These are phyloP conservation scores for Solanum sitiens DNA, from an alignment of 257 asterid genomes.

Conservation along the genomic window DNA sequence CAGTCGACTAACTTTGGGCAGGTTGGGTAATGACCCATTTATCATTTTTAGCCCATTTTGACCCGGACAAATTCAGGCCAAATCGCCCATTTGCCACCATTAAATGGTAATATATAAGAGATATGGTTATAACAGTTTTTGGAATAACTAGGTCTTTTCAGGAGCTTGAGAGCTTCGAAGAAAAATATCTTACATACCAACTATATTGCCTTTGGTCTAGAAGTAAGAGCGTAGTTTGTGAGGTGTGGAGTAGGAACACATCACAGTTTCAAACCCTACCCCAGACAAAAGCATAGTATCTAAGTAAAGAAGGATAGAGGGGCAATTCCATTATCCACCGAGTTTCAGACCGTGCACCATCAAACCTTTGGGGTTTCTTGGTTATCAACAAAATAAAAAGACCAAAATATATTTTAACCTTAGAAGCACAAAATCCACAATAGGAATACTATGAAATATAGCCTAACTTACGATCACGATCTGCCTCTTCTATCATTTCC, in stretches of 20 bases:
- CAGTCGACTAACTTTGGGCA: not conserved
- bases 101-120: not conserved
- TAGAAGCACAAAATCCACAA: not conserved
- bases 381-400: not conserved
- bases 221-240: not conserved
- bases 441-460: not conserved
- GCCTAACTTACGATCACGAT: conserved; percentile 74
- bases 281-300: not conserved
- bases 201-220: not conserved
- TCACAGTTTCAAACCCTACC: not conserved
- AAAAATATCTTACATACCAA: not conserved
- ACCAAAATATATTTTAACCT: not conserved
- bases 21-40: not conserved
- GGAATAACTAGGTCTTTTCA: not conserved
- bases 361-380: not conserved
- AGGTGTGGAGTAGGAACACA: not conserved
- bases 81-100: not conserved
- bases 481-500: conserved; percentile 89
- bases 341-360: not conserved
- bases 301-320: not conserved
- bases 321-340: not conserved
- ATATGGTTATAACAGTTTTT: not conserved
- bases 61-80: not conserved
- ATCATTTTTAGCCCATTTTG: not conserved
- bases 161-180: not conserved